Base-by-base conservation (phyloP, 495 filamentous ascomycete genomes). In the Tuber indicum region DNA sequence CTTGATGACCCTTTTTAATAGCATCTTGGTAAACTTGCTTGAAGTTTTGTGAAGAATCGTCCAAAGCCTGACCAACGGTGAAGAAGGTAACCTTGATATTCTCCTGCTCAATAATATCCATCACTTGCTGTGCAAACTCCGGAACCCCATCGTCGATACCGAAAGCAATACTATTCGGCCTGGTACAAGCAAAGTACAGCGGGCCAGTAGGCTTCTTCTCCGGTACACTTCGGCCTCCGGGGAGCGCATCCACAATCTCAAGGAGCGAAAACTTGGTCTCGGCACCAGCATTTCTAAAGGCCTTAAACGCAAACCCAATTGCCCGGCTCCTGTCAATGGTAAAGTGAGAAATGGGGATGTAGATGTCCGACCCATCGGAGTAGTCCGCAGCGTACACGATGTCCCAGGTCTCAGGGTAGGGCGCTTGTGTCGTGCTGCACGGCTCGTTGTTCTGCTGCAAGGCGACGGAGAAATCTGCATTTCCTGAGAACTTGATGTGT, bases 91-190 rank as follows among this genome's bases (percentile, higher is more conserved):
- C 91, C 78, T 88, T 87, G 76, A 93, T 90, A 43, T 84, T 75
- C 47, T 89, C 91, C 9, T 88, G 86, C 17, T 89, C 86, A 74
- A 94, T 86, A 41, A 91, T 89, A 14, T 87, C 79, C 88, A 92
- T 89, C 45, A 93, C 89, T 74, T 87, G 81, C 78, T 89, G 85
- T 21, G 91, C 89, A 75, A 87, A 87, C 47, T 85, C 75, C 2
- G 92, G 92, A 75, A 88, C 85, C 5, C 92, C 92, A 85, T 94
- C 92, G 84, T 94, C 92, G 81, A 94, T 94, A 72, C 91, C 92
- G 84, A 94, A 92, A 1, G 92, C 92, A 84, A 94, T 93, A 1
- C 88, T 90, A 79, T 92, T 91, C 47, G 91, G 91, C 19, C 91
- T 87, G 49, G 87, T 90, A 86, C 92, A 93, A 26, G 87, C 84